A percentile compares a stretch with the other conserved stretches of the same genome.
Conservation (phyloP, 768 basidiomycete species). For the Suillus plorans region DNA sequence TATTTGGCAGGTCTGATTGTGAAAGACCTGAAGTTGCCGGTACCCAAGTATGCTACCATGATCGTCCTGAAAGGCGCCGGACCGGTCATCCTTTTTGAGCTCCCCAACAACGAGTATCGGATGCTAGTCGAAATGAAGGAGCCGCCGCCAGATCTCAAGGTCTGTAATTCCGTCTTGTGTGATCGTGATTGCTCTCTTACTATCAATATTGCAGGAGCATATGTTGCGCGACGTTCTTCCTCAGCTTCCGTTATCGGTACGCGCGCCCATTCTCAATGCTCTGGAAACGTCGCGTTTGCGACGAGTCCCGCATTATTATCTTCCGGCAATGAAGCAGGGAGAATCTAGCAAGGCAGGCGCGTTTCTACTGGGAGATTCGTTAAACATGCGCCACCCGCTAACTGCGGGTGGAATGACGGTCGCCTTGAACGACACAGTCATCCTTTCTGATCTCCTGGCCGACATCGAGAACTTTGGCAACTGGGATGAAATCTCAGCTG, state of each 20-base stretch:
- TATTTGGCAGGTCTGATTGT: too few species aligned
- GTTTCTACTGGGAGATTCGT: constrained; percentile 84
- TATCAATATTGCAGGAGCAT: constrained; percentile 41
- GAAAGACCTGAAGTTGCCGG: too few species aligned
- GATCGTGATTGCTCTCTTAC: constrained; percentile 4
- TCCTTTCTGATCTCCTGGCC: constrained; percentile 59
- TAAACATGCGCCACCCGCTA: constrained; percentile 96
- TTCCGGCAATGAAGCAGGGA: constrained; percentile 71
- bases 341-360: constrained; percentile 54
- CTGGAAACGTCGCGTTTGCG: constrained; percentile 72
- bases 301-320: constrained; percentile 88
- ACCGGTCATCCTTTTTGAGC: constrained; percentile 86
- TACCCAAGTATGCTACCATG: constrained; percentile 44
- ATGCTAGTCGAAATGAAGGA: constrained; percentile 85
- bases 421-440: constrained; percentile 76
- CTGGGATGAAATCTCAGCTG: constrained; percentile 44
- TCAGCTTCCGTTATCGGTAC: constrained; percentile 68
- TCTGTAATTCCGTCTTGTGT: constrained; percentile 21
- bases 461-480: constrained; percentile 39
- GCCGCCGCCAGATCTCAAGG: constrained; percentile 77
- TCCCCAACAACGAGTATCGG: constrained; percentile 76
- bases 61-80: constrained; percentile 71
- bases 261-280: constrained; percentile 56
- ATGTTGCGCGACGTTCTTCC: constrained; percentile 70
- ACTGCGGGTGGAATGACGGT: constrained; percentile 97